These are phyloP conservation scores for Castanea mollissima DNA, from an alignment of 306 rosid genomes.

Conservation along the genomic window DNA sequence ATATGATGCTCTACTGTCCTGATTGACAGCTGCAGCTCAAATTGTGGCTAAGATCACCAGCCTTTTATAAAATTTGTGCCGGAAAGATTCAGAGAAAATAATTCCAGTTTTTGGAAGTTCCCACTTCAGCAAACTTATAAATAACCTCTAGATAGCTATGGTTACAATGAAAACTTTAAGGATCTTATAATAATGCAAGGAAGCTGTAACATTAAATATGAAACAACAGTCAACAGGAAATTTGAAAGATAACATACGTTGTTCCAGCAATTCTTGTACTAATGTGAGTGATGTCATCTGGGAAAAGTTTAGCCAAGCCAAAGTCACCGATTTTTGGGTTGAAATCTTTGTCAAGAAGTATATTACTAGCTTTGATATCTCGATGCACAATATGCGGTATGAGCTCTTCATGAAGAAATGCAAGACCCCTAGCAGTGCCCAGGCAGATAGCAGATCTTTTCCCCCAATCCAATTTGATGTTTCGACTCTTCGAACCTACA, in stretches of 20 bases:
- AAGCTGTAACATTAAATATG: slow-evolving; percentile 12
- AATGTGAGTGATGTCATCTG: slow-evolving; percentile 87
- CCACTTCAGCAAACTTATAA: not conserved
- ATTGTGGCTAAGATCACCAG: not conserved
- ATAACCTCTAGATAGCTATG: not conserved
- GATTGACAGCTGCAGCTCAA: not conserved
- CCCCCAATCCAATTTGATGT: slow-evolving; percentile 63
- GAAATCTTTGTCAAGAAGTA: slow-evolving; percentile 70
- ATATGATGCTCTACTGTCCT: not conserved
- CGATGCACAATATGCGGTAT: slow-evolving; percentile 85
- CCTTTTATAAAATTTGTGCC: not conserved
- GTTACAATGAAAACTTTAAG: not conserved
- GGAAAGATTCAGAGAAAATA: not conserved
- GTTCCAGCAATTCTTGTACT: slow-evolving; percentile 99
- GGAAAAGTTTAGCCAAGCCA: slow-evolving; percentile 95
- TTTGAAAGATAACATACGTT: slow-evolving; percentile 59
- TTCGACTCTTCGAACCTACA: slow-evolving; percentile 45
- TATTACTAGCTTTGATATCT: slow-evolving; percentile 94
- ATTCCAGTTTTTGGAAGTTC: not conserved
- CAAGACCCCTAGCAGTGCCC: slow-evolving; percentile 78
- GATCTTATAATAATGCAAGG: not conserved
- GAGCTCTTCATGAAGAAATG: slow-evolving; percentile 90
- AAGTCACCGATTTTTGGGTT: slow-evolving; percentile 95
- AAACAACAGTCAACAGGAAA: slow-evolving; percentile 27
- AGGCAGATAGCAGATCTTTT: slow-evolving; percentile 75